Base-by-base conservation (phyloP, 805 yeast species). In the Metschnikowia kofuensis region DNA sequence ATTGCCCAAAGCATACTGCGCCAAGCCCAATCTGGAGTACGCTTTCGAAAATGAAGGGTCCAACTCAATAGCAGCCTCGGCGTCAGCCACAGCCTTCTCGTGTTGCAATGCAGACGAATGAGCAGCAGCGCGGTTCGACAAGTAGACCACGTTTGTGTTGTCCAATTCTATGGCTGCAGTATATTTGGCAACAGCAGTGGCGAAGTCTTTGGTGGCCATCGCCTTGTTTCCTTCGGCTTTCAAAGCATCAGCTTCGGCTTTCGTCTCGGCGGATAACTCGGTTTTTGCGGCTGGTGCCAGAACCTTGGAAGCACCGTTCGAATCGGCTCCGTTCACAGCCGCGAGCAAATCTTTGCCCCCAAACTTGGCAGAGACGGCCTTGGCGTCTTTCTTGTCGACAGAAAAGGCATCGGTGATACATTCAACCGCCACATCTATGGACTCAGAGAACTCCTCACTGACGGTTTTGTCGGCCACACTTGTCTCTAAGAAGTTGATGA, bases 61-160 rank as follows among this genome's bases (percentile, higher is more conserved):
- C 45, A 84, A 72, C 52, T 80, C 78, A 49, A 89, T 83, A 38
- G 99, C 96, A 47, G 75, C 74, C 60, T 86, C 78, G 29, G 98
- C 96, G 66, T 94, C 99, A 40, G 74, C 74, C 37, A 87, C 79
- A 2, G 99, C 98, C 53, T 78, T 72, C 13, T 81, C 85, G 63
- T 87, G 91, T 52, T 89, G 74, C 54, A 82, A 78, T 30, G 79
- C 61, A 6, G 96, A 88, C 10, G 96, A 87, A 69, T 87, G 83
- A 2, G 98, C 98, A 38, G 99, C 99, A 12, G 99, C 98, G 64
- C 99, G 83, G 72, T 94, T 94, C 34, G 98, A 90, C 53, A 79
- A 81, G 68, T 85, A 94, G 16, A 94, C 88, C 14, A 91, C 90
- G 65, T 89, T 90, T 14, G 76, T 67, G 47, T 90, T 82, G 55